Evolutionary conservation across 1,139 yeast species (phyloP).

Genomic region (Maudiozyma humilis): DNA sequence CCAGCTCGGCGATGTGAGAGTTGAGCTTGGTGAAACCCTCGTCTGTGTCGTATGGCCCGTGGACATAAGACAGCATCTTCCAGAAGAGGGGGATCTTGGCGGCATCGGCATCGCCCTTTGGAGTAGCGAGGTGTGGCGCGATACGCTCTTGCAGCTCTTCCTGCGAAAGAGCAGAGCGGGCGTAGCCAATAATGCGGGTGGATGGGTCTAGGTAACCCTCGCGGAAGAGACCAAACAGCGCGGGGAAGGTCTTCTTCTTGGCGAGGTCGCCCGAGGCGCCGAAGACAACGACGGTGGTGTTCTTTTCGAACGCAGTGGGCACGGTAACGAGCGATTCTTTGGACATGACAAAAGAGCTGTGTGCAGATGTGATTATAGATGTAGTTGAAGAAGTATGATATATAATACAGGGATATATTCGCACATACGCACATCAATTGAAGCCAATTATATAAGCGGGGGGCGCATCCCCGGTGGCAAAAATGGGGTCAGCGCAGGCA

Average conservation of each 20-base stretch:
- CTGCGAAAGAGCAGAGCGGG: slow-evolving; percentile 65
- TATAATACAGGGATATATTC: not conserved
- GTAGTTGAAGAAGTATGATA: not conserved
- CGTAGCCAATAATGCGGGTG: slow-evolving; percentile 80
- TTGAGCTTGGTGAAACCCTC: slow-evolving; percentile 62
- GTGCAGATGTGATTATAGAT: not conserved
- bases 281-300: slow-evolving; percentile 72
- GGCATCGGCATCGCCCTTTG: slow-evolving; percentile 39
- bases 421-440: not conserved
- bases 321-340: not conserved
- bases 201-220: slow-evolving; percentile 70
- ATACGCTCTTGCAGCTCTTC: slow-evolving; percentile 64
- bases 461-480: not conserved
- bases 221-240: slow-evolving; percentile 62
- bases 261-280: slow-evolving; percentile 98
- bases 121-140: slow-evolving; percentile 54
- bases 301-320: slow-evolving; percentile 40
- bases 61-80: slow-evolving; percentile 53
- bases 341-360: not conserved
- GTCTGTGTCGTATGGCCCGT: slow-evolving; percentile 72
- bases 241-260: slow-evolving; percentile 88
- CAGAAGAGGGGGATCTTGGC: slow-evolving; percentile 56
- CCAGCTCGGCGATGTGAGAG: slow-evolving; percentile 50
- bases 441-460: too few species aligned
- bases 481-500: not conserved